Percentiles rank a stretch among this genome's conserved stretches.
Conservation (phyloP, 495 filamentous ascomycete species). For the Stereocaulon alpinum region DNA sequence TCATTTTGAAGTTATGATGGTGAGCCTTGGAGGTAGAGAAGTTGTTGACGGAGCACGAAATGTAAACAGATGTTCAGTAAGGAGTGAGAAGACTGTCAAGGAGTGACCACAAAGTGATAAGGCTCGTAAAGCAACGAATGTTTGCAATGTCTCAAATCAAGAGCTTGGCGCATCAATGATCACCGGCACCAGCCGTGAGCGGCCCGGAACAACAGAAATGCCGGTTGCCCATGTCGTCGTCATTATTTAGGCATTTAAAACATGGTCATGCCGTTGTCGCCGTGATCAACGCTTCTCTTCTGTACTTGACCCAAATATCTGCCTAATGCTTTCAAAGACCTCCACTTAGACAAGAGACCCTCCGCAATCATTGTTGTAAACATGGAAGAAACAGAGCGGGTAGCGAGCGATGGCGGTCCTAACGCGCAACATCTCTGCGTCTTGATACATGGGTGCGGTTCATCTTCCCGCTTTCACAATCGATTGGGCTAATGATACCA, state of each 20-base stretch:
- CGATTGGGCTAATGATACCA: conserved; percentile 24
- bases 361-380: background rate
- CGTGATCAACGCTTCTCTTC: background rate
- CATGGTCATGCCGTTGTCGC: background rate
- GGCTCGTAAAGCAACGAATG: background rate
- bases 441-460: conserved; percentile 75
- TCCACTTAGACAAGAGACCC: background rate
- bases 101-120: background rate
- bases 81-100: background rate
- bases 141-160: background rate
- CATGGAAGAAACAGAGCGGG: conserved; percentile 12
- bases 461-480: conserved; percentile 3
- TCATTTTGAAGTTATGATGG: no score
- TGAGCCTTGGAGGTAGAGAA: no score
- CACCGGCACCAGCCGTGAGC: background rate
- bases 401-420: conserved; percentile 3
- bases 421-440: conserved; percentile 71
- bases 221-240: background rate
- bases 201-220: background rate
- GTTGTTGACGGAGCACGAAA: no score
- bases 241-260: background rate
- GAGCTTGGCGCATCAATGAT: background rate
- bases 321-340: background rate
- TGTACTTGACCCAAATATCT: background rate
- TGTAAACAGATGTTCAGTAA: background rate